phyloP scores from a whole-genome alignment of 2,329 filamentous ascomycete genomes.

The Ascosphaera apis region DNA sequence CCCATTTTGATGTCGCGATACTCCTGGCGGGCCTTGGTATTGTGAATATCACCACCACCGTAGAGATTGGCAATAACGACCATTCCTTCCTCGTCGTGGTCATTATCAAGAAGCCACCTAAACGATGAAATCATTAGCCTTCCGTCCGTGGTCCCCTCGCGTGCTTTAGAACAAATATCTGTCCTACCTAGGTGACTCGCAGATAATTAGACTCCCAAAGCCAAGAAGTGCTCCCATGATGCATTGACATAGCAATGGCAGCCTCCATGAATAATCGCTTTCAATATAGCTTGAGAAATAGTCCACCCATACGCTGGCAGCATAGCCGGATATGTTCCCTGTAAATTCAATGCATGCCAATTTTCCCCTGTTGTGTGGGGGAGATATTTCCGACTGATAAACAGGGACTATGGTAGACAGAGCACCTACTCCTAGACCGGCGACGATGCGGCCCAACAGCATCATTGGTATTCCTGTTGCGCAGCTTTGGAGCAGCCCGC shows the following conservation, averaged over 20 bases:
- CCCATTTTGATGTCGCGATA: slow-evolving; percentile 99
- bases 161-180: slow-evolving; percentile 2
- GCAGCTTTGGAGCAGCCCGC: slow-evolving; percentile 65
- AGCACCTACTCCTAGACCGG: slow-evolving; percentile 68
- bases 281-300: slow-evolving; percentile 88
- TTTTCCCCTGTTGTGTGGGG: slow-evolving; percentile 85
- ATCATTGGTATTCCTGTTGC: slow-evolving; percentile 75
- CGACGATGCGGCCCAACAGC: slow-evolving; percentile 58
- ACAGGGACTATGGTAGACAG: slow-evolving; percentile 81
- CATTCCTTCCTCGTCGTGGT: slow-evolving; percentile 95
- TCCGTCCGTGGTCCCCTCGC: slow-evolving; percentile 11
- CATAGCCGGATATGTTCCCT: slow-evolving; percentile 88
- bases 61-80: slow-evolving; percentile 96
- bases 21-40: slow-evolving; percentile 76
- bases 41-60: slow-evolving; percentile 84
- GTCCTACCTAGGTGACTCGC: slow-evolving; percentile 71
- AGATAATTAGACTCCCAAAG: slow-evolving; percentile 72
- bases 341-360: slow-evolving; percentile 96
- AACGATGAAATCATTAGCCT: slow-evolving; percentile 2
- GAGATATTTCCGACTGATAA: slow-evolving; percentile 88
- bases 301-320: slow-evolving; percentile 94
- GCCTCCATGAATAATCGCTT: slow-evolving; percentile 66
- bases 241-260: slow-evolving; percentile 81
- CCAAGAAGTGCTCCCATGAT: slow-evolving; percentile 76
- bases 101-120: slow-evolving; percentile 92